Percentiles rank a stretch among this genome's conserved stretches.
Conservation (phyloP, 306 rosid species). For the Echinosophora koreensis region DNA sequence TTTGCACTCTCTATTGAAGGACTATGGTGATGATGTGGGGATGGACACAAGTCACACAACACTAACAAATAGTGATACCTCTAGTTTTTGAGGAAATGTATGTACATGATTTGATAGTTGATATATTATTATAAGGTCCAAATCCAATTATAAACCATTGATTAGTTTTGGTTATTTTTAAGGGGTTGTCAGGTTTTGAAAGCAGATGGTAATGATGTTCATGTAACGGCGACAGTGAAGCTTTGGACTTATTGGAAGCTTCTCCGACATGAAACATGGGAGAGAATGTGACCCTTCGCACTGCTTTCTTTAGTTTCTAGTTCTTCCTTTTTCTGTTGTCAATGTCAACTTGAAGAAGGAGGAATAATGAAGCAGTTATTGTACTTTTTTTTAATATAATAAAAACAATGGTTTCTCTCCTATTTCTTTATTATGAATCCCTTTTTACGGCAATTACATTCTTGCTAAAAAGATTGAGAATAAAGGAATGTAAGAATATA, state of each 20-base stretch:
- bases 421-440: constrained; percentile 34
- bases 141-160: constrained; percentile 46
- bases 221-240: constrained; percentile 58
- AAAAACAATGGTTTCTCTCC: constrained; percentile 9
- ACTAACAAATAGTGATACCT: constrained; percentile 39
- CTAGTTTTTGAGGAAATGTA: constrained; percentile 49
- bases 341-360: constrained; percentile 52
- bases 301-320: constrained; percentile 2
- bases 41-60: not conserved
- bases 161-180: constrained; percentile 44
- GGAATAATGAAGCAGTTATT: constrained; percentile 33
- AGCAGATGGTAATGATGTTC: constrained; percentile 64
- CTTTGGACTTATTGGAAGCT: constrained; percentile 78
- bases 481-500: constrained; percentile 27
- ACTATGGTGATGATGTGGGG: constrained; percentile 34
- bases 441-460: constrained; percentile 30
- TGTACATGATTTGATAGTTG: constrained; percentile 46
- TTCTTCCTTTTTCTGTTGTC: constrained; percentile 37
- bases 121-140: constrained; percentile 51
- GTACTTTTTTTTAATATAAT: not conserved
- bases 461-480: constrained; percentile 25
- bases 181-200: constrained; percentile 64
- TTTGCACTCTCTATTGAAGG: constrained; percentile 55
- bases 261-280: constrained; percentile 95
- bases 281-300: constrained; percentile 71